Percentiles rank a stretch among this genome's conserved stretches.
These are phyloP conservation scores for Saccharomycopsis sp. DNA, from an alignment of 805 yeast genomes.

Conservation along the genomic window DNA sequence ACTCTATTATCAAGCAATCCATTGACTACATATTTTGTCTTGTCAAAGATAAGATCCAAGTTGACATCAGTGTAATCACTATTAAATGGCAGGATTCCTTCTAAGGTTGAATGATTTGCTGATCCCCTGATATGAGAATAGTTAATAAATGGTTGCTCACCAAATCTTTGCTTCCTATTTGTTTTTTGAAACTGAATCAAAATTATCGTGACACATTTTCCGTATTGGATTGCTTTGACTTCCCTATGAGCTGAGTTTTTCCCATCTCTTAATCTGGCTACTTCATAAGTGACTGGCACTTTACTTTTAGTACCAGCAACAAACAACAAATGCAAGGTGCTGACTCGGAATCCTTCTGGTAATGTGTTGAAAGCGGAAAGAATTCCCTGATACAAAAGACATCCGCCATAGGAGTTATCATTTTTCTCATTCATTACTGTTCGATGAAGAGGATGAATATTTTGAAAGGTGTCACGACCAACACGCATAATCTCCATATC, in stretches of 20 bases:
- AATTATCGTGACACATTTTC: neutral
- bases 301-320: neutral
- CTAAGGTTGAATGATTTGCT: neutral
- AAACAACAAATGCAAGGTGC: neutral
- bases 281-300: neutral
- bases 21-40: neutral
- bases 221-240: conserved; percentile 2
- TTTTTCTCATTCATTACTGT: neutral
- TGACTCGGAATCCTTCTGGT: neutral
- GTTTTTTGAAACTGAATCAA: conserved; percentile 2
- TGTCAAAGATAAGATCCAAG: neutral
- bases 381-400: conserved; percentile 6
- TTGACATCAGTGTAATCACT: neutral
- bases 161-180: neutral
- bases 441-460: conserved; percentile 2
- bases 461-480: neutral
- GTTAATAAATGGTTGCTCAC: conserved; percentile 9
- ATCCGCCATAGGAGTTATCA: conserved; percentile 12
- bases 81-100: neutral
- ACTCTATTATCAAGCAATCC: neutral
- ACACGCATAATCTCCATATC: conserved; percentile 4
- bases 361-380: conserved; percentile 4
- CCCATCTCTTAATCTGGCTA: conserved; percentile 6
- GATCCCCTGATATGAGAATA: neutral
- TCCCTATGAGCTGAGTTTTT: conserved; percentile 3